phyloP scores from a whole-genome alignment of 345 rosid species.

The Brassica carinata region DNA sequence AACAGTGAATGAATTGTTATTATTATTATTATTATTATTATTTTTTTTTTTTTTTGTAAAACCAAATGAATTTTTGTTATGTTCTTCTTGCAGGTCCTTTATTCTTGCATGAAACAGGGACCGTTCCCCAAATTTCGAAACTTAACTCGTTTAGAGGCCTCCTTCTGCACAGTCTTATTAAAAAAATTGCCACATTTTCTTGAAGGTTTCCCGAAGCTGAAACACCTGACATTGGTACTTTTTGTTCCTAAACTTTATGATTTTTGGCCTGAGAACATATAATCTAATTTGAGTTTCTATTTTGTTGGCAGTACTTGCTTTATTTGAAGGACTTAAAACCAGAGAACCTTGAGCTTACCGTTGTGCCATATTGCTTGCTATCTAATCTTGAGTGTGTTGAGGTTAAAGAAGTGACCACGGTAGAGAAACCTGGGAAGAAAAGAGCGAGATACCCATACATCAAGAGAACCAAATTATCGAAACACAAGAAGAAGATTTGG shows the following conservation, averaged over 20 bases:
- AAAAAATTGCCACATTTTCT: background rate
- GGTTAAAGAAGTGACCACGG: background rate
- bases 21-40: no score
- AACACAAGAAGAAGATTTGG: constrained; percentile 2
- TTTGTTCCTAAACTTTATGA: background rate
- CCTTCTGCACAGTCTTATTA: background rate
- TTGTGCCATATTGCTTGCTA: constrained; percentile 4
- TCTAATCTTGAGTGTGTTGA: background rate
- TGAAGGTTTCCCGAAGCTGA: constrained; percentile 7
- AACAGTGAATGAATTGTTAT: background rate
- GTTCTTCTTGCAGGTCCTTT: constrained; percentile 2
- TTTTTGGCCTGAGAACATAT: background rate
- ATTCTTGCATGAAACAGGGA: background rate
- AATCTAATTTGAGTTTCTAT: background rate
- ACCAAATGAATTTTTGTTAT: background rate
- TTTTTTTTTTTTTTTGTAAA: background rate
- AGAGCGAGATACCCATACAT: background rate
- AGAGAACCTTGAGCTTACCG: background rate
- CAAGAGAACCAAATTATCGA: background rate
- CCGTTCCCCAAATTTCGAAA: background rate
- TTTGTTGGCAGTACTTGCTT: background rate
- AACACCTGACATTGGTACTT: constrained; percentile 3
- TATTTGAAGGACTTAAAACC: background rate
- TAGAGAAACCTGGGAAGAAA: background rate
- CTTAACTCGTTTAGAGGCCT: background rate